Conservation (phyloP, 768 basidiomycete genomes). For the Lactarius akahatsu region DNA sequence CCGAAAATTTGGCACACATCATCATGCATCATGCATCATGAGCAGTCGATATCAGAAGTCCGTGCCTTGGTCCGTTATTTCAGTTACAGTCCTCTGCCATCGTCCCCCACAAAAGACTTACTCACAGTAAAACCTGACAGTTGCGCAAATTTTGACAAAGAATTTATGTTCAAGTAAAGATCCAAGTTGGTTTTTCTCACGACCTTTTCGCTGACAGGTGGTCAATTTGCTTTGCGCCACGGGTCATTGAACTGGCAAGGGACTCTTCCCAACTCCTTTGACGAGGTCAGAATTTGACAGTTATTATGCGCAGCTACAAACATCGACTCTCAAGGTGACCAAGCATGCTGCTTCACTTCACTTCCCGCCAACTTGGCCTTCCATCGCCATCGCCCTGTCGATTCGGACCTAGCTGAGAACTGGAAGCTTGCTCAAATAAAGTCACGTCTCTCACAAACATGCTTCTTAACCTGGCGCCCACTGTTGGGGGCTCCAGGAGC, state of each 20-base stretch:
- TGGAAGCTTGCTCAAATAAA: conserved; percentile 68
- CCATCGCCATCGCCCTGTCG: conserved; percentile 88
- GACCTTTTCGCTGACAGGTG: too few species aligned
- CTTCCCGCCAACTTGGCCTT: conserved; percentile 71
- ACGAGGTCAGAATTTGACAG: conserved; percentile 42
- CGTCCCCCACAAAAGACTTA: too few species aligned
- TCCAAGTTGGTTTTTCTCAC: too few species aligned
- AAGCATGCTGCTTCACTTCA: conserved; percentile 59
- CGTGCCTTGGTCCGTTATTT: too few species aligned
- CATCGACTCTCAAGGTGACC: conserved; percentile 60
- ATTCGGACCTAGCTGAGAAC: conserved; percentile 62
- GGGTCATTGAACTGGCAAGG: background rate
- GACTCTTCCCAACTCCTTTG: conserved; percentile 9
- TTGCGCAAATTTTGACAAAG: too few species aligned
- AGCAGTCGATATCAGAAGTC: too few species aligned
- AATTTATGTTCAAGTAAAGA: too few species aligned
- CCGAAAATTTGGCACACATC: too few species aligned
- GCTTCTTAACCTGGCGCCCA: conserved; percentile 54
- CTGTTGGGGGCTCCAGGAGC: conserved; percentile 39
- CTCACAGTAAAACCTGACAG: too few species aligned
- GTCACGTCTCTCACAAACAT: conserved; percentile 66
- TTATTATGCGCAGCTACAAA: conserved; percentile 60
- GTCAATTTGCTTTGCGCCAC: too few species aligned
- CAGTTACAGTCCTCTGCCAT: too few species aligned
- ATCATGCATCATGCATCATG: too few species aligned